phyloP scores from a whole-genome alignment of 257 asterid genomes.

The Anisodus tanguticus region DNA sequence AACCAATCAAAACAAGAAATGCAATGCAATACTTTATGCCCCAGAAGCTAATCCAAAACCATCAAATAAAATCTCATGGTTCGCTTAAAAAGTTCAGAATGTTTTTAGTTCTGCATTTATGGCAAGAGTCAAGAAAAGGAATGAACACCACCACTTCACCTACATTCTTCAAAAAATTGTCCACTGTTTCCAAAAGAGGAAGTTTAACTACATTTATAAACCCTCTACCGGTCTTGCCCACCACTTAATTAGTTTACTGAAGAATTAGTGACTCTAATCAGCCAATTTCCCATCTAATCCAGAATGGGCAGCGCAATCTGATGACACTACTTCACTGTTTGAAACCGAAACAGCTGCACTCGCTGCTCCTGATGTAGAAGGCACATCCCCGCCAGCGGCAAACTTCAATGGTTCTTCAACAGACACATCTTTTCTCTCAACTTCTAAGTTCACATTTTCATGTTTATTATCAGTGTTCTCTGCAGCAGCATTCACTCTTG shows the following conservation, averaged over 20 bases:
- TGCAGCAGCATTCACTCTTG: not conserved
- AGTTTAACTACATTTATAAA: not conserved
- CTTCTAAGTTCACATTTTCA: slow-evolving; percentile 23
- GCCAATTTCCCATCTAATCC: slow-evolving; percentile 2
- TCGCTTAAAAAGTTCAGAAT: not conserved
- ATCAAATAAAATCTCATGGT: not conserved
- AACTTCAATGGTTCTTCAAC: slow-evolving; percentile 20
- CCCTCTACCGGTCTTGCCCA: not conserved
- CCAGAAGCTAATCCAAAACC: not conserved
- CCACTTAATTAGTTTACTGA: slow-evolving; percentile 11
- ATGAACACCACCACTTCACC: not conserved
- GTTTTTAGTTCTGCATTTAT: not conserved
- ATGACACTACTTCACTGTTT: slow-evolving; percentile 16
- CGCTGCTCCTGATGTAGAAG: slow-evolving; percentile 17
- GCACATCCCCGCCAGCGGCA: not conserved
- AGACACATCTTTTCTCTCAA: slow-evolving; percentile 20
- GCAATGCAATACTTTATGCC: not conserved
- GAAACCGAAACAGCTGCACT: slow-evolving; percentile 9
- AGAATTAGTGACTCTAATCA: not conserved
- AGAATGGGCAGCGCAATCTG: slow-evolving; percentile 24
- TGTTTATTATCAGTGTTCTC: not conserved
- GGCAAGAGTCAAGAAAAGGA: not conserved
- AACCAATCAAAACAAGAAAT: slow-evolving; percentile 4
- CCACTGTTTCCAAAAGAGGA: not conserved
- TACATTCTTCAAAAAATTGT: not conserved